Percentiles rank a stretch among this genome's conserved stretches.
These are phyloP conservation scores for Rutstroemia sp. DNA, from an alignment of 2,329 filamentous ascomycete genomes.

Conservation along the genomic window DNA sequence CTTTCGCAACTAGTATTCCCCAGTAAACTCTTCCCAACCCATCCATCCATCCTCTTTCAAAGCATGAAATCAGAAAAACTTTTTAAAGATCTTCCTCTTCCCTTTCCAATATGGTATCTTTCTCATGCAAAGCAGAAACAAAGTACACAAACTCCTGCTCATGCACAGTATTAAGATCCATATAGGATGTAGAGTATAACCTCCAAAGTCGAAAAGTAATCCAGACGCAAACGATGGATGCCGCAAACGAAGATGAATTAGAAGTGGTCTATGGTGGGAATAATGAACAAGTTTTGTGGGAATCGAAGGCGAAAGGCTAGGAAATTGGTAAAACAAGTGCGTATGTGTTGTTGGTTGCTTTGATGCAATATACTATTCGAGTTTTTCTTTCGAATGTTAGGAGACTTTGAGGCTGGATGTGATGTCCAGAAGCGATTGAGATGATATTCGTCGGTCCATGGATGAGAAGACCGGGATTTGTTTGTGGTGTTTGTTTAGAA, in stretches of 20 bases:
- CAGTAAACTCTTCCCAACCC: neutral
- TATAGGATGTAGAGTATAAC: neutral
- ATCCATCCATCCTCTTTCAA: neutral
- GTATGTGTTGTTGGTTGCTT: neutral
- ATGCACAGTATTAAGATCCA: no score
- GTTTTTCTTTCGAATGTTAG: no score
- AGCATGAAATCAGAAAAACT: neutral
- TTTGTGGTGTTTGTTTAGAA: no score
- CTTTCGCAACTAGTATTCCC: neutral
- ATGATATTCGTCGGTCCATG: no score
- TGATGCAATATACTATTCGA: no score
- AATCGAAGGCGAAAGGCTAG: neutral
- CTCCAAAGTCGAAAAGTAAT: neutral
- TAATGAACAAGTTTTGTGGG: neutral
- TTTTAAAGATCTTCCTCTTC: no score
- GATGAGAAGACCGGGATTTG: no score
- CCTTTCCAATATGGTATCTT: no score
- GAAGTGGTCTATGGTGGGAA: constrained; percentile 3
- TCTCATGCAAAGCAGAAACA: no score
- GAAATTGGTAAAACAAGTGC: neutral
- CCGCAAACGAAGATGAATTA: neutral
- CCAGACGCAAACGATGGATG: neutral
- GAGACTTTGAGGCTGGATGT: no score
- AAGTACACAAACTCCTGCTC: no score
- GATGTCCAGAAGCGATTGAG: no score